phyloP scores from a whole-genome alignment of 2,329 filamentous ascomycete species.

The Aspergillus cejpii region DNA sequence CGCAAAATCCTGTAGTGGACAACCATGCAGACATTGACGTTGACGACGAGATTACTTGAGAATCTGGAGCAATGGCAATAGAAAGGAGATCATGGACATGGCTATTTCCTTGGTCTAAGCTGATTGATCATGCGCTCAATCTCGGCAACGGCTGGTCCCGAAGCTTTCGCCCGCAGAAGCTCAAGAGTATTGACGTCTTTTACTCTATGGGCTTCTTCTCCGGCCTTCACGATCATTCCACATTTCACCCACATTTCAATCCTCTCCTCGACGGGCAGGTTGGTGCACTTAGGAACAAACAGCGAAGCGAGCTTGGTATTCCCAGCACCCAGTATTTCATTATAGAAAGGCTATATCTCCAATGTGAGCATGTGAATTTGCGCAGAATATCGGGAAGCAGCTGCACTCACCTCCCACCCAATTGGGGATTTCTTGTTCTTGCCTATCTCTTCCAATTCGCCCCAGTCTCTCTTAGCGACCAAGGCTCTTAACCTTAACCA shows the following conservation, averaged over 20 bases:
- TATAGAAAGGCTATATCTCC: slow-evolving; percentile 72
- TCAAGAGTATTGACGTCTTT: slow-evolving; percentile 73
- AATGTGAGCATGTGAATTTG: slow-evolving; percentile 24
- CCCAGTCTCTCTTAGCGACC: slow-evolving; percentile 85
- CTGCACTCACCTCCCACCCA: slow-evolving; percentile 75
- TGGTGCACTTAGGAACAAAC: slow-evolving; percentile 83
- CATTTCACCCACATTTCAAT: slow-evolving; percentile 97
- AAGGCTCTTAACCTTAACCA: slow-evolving; percentile 82
- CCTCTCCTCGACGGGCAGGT: slow-evolving; percentile 59
- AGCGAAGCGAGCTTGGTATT: slow-evolving; percentile 76
- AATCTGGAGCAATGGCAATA: not conserved
- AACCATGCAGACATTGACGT: slow-evolving; percentile 30
- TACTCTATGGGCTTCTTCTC: slow-evolving; percentile 78
- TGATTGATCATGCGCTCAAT: slow-evolving; percentile 70
- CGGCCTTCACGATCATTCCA: slow-evolving; percentile 79
- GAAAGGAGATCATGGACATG: slow-evolving; percentile 9
- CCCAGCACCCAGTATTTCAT: slow-evolving; percentile 77
- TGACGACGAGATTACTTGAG: slow-evolving; percentile 43
- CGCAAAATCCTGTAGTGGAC: slow-evolving; percentile 19
- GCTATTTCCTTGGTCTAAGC: slow-evolving; percentile 42
- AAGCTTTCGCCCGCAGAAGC: slow-evolving; percentile 66
- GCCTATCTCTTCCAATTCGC: slow-evolving; percentile 78
- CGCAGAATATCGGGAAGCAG: slow-evolving; percentile 5
- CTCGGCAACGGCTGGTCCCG: slow-evolving; percentile 62
- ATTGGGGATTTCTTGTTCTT: slow-evolving; percentile 77